Percentiles rank a stretch among this genome's conserved stretches.
These are phyloP conservation scores for Pythium aristosporum DNA, from an alignment of 352 stramenopile species.

Conservation along the genomic window DNA sequence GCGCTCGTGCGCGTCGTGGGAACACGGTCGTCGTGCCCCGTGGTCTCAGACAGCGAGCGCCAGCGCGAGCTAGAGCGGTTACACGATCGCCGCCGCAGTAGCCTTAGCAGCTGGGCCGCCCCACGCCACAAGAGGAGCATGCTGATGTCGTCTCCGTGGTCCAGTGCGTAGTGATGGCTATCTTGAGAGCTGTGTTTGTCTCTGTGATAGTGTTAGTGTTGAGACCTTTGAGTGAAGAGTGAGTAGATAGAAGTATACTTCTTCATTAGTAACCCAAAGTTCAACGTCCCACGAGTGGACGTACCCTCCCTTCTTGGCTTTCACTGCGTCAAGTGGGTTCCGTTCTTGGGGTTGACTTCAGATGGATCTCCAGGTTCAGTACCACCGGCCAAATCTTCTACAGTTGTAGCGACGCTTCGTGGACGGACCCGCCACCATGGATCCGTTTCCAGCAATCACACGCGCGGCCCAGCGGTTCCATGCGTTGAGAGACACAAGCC, in stretches of 20 bases:
- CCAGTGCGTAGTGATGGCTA: neutral
- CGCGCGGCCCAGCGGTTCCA: slow-evolving; percentile 19
- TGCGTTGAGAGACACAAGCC: neutral
- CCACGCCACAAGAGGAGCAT: slow-evolving; percentile 2
- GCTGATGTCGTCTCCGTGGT: neutral
- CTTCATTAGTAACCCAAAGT: too few relatives aligned
- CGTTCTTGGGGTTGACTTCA: neutral
- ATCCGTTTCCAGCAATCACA: slow-evolving; percentile 22
- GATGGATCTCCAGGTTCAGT: too few relatives aligned
- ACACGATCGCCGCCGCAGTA: neutral
- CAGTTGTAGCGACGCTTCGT: neutral
- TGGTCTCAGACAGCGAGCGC: slow-evolving; percentile 12
- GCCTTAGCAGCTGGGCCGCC: slow-evolving; percentile 2
- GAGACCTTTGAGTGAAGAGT: neutral
- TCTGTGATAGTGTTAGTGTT: neutral
- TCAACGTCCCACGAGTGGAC: too few relatives aligned
- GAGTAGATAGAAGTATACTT: too few relatives aligned
- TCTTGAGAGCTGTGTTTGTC: neutral
- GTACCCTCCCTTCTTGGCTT: too few relatives aligned
- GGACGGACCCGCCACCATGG: neutral
- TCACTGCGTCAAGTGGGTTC: too few relatives aligned
- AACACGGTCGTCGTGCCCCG: slow-evolving; percentile 23
- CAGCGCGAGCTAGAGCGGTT: slow-evolving; percentile 4
- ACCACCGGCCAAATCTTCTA: neutral
- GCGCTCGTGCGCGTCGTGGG: slow-evolving; percentile 26